phyloP scores from a whole-genome alignment of 371 early-diverging fungal species.

The Coemansia sp. region DNA sequence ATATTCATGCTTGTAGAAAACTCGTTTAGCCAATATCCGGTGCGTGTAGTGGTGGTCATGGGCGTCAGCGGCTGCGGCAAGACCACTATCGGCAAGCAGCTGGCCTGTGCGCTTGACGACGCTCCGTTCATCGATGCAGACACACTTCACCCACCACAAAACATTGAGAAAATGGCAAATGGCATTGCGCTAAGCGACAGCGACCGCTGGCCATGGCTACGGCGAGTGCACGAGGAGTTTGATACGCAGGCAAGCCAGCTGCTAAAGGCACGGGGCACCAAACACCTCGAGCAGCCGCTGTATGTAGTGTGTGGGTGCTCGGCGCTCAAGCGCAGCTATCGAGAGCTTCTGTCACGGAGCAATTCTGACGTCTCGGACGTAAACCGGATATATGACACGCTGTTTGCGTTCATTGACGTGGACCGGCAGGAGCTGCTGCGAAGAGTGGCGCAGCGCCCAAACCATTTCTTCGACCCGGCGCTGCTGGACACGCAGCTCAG shows the following conservation, averaged over 20 bases:
- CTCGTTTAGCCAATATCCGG: slow-evolving; percentile 20
- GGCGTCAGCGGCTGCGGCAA: slow-evolving; percentile 69
- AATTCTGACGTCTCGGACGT: slow-evolving; percentile 29
- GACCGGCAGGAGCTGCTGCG: slow-evolving; percentile 51
- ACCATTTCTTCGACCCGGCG: slow-evolving; percentile 58
- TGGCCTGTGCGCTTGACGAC: slow-evolving; percentile 53
- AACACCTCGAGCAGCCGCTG: slow-evolving; percentile 16
- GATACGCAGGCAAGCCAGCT: slow-evolving; percentile 13
- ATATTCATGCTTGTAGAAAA: slow-evolving; percentile 25
- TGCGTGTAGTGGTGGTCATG: slow-evolving; percentile 57
- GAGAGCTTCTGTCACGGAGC: slow-evolving; percentile 57
- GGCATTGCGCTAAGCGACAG: slow-evolving; percentile 63
- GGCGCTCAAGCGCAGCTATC: slow-evolving; percentile 60
- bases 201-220: slow-evolving; percentile 70
- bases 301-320: slow-evolving; percentile 65
- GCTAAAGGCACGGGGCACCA: slow-evolving; percentile 1
- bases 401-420: slow-evolving; percentile 65
- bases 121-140: slow-evolving; percentile 64
- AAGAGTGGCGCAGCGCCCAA: slow-evolving; percentile 54
- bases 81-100: slow-evolving; percentile 55
- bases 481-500: slow-evolving; percentile 64
- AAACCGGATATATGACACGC: slow-evolving; percentile 31
- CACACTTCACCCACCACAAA: slow-evolving; percentile 57
- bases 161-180: slow-evolving; percentile 62
- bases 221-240: slow-evolving; percentile 24